Base-by-base conservation (phyloP, 2,329 filamentous ascomycete species). In the Aureobasidium lini region DNA sequence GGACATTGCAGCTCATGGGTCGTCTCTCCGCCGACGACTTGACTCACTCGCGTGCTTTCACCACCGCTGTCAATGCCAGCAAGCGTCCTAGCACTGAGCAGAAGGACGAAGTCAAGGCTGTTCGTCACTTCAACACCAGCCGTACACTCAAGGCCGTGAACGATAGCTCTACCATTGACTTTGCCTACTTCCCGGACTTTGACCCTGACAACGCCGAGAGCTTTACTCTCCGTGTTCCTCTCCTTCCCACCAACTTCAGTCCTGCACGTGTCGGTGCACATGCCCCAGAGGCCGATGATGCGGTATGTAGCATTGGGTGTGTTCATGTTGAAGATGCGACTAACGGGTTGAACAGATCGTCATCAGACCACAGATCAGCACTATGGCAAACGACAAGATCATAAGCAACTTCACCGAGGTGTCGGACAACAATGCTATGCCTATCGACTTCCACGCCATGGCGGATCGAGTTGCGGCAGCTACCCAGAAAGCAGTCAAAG, bases 161-260 rank as follows among this genome's bases (percentile, higher is more conserved):
- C 57, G 83, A 86, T 72, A 74, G 71, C 61, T 84, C 81, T 42
- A 83, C 83, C 43, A 81, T 86, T 61, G 84, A 86, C 74, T 85
- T 86, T 67, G 79, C 79, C 65, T 85, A 80, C 73, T 75, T 86
- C 64, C 84, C 84, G 37, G 75, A 76, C 59, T 74, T 78, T 64
- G 73, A 78, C 53, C 70, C 77, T 34, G 75, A 79, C 52, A 64
- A 68, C 13, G 61, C 70, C 23, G 44, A 59, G 18, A 48, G 13
- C 3, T 42, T 64, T 9, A 60, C 63, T n/a, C 59, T 70, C 53
- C 65, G 69, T 36, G 68, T 71, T 10, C 70, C 69, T 32, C 68
- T 71, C 53, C 61, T 70, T 53, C 68, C 65, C 1, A 64, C 62
- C 34, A 65, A 67, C 63, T 65, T 49, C 63, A 59, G 49, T 43